These are phyloP conservation scores for Euphorbia corollata DNA, from an alignment of 441 rosid genomes.

Conservation along the genomic window DNA sequence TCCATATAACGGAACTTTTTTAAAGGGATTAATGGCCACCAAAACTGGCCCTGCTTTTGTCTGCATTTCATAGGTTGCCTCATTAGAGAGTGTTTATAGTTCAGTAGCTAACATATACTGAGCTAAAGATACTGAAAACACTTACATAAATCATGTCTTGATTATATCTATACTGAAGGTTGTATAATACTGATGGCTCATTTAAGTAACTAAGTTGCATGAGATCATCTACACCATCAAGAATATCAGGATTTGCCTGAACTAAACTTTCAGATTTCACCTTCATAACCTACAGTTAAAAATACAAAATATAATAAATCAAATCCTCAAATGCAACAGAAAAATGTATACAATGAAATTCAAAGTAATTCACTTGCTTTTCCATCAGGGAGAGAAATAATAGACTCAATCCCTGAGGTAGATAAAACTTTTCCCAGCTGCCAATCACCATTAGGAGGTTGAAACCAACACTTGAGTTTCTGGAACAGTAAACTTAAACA, in stretches of 20 bases:
- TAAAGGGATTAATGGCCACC: slow-evolving; percentile 96
- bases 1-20: slow-evolving; percentile 79
- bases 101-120: slow-evolving; percentile 13
- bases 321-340: slow-evolving; percentile 19
- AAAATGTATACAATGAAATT: slow-evolving; percentile 15
- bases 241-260: slow-evolving; percentile 96
- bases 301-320: slow-evolving; percentile 15
- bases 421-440: slow-evolving; percentile 69
- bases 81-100: slow-evolving; percentile 15
- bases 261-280: slow-evolving; percentile 66
- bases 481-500: slow-evolving; percentile 32
- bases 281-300: slow-evolving; percentile 48
- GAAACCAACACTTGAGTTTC: slow-evolving; percentile 85
- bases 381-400: slow-evolving; percentile 63
- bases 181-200: slow-evolving; percentile 91
- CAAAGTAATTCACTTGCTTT: slow-evolving; percentile 45
- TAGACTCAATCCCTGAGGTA: slow-evolving; percentile 58
- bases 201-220: slow-evolving; percentile 97
- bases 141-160: slow-evolving; percentile 91
- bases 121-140: slow-evolving; percentile 22
- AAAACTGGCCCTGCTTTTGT: slow-evolving; percentile 98
- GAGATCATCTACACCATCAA: slow-evolving; percentile 96
- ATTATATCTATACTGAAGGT: slow-evolving; percentile 80
- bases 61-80: slow-evolving; percentile 32
- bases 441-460: slow-evolving; percentile 83